A percentile compares a stretch with the other conserved stretches of the same genome.
phyloP scores from a whole-genome alignment of 1,284 basidiomycete species.

The Ceratobasidium papillatum region DNA sequence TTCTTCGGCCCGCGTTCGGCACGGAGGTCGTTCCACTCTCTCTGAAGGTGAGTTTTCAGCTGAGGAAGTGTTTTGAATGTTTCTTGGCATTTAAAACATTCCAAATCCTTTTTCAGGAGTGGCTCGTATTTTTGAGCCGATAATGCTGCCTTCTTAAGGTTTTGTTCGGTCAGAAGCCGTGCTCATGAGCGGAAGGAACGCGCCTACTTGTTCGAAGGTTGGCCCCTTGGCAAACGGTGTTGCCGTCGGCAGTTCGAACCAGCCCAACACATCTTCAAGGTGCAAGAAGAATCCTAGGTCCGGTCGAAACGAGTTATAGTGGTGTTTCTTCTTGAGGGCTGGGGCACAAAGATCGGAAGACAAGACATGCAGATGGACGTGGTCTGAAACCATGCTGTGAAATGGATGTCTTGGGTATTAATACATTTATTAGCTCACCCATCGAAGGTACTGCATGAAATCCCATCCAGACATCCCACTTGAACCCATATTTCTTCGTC shows the following conservation, averaged over 20 bases:
- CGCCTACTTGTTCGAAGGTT: slow-evolving; percentile 12
- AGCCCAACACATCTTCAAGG: slow-evolving; percentile 75
- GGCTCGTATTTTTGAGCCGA: slow-evolving; percentile 65
- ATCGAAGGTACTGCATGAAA: slow-evolving; percentile 83
- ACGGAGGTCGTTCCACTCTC: slow-evolving; percentile 57
- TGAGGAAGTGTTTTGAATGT: slow-evolving; percentile 76
- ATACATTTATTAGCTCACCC: slow-evolving; percentile 51
- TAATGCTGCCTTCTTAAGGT: slow-evolving; percentile 61
- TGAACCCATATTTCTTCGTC: slow-evolving; percentile 76
- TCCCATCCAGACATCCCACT: slow-evolving; percentile 82
- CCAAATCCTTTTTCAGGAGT: slow-evolving; percentile 71
- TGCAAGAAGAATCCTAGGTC: slow-evolving; percentile 86
- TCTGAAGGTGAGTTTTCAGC: slow-evolving; percentile 76
- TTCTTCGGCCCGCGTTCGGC: background rate
- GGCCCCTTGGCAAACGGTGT: slow-evolving; percentile 62
- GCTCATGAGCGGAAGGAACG: background rate
- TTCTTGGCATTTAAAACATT: slow-evolving; percentile 73
- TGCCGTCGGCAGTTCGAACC: slow-evolving; percentile 70
- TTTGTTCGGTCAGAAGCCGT: slow-evolving; percentile 5
- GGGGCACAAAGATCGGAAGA: slow-evolving; percentile 82
- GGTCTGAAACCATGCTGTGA: slow-evolving; percentile 59
- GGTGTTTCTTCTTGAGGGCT: slow-evolving; percentile 87
- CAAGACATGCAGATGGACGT: slow-evolving; percentile 87
- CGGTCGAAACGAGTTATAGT: slow-evolving; percentile 95
- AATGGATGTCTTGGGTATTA: background rate